Percentiles rank a stretch among this genome's conserved stretches.
Conservation (phyloP, 179 eudicot species). For the Gypsophila paniculata region DNA sequence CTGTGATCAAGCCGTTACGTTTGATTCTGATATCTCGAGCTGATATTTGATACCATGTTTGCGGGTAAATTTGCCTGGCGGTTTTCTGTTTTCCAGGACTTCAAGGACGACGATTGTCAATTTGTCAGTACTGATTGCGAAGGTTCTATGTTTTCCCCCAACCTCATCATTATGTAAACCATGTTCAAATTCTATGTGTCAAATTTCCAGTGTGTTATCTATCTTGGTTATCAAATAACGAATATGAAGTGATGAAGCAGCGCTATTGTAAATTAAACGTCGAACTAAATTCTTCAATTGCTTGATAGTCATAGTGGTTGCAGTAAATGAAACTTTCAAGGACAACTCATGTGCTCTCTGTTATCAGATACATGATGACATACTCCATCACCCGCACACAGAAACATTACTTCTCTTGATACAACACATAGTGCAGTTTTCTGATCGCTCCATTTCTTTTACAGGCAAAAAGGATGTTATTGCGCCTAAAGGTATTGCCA, state of each 20-base stretch:
- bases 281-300: no score
- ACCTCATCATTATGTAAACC: background rate
- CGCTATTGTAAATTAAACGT: background rate
- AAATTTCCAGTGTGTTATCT: background rate
- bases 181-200: background rate
- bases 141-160: background rate
- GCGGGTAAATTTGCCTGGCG: background rate
- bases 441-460: conserved; percentile 3
- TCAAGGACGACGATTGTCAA: background rate
- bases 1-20: no score
- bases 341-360: background rate
- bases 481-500: conserved; percentile 13
- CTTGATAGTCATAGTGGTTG: background rate
- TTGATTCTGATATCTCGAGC: background rate
- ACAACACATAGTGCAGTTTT: conserved; percentile 1
- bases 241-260: background rate
- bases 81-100: background rate
- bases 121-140: background rate
- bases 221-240: no score
- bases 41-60: background rate
- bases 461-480: conserved; percentile 6
- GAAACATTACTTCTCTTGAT: background rate
- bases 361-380: background rate
- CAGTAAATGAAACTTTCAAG: background rate
- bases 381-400: conserved; percentile 5